These are phyloP conservation scores for Colletotrichum sp. DNA, from an alignment of 2,329 filamentous ascomycete species.

Conservation along the genomic window DNA sequence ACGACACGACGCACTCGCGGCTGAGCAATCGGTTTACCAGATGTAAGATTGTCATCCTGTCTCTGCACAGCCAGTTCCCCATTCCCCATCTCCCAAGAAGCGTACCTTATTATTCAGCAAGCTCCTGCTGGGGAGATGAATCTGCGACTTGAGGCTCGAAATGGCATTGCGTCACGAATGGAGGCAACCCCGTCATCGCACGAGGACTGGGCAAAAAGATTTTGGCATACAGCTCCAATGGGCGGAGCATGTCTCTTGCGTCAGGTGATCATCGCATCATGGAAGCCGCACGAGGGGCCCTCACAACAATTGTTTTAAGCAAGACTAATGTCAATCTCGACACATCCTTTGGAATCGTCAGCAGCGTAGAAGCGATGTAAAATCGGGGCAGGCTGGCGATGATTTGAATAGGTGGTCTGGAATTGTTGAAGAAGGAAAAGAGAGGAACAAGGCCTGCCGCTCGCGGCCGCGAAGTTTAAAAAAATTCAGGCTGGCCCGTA, in stretches of 20 bases:
- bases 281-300: conserved; percentile 66
- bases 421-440: conserved; percentile 35
- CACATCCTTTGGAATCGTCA: conserved; percentile 60
- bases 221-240: neutral
- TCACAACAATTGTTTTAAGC: conserved; percentile 74
- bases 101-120: conserved; percentile 4
- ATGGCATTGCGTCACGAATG: neutral
- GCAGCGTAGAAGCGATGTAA: conserved; percentile 38
- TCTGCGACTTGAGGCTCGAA: neutral
- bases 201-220: neutral
- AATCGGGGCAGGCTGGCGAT: conserved; percentile 38
- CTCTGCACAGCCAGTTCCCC: neutral
- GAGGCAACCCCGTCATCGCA: neutral
- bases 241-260: conserved; percentile 59
- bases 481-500: conserved; percentile 20
- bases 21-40: conserved; percentile 25
- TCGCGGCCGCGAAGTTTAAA: conserved; percentile 18
- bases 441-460: conserved; percentile 12
- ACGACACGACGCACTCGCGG: conserved; percentile 15
- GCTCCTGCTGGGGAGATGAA: neutral
- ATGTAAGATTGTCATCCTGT: conserved; percentile 19
- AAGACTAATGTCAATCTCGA: conserved; percentile 63
- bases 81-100: neutral
- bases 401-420: conserved; percentile 52
- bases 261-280: conserved; percentile 74